A percentile compares a stretch with the other conserved stretches of the same genome.
Conservation (phyloP, 2,329 filamentous ascomycete genomes). For the Gnomoniopsis smithogilvyi region DNA sequence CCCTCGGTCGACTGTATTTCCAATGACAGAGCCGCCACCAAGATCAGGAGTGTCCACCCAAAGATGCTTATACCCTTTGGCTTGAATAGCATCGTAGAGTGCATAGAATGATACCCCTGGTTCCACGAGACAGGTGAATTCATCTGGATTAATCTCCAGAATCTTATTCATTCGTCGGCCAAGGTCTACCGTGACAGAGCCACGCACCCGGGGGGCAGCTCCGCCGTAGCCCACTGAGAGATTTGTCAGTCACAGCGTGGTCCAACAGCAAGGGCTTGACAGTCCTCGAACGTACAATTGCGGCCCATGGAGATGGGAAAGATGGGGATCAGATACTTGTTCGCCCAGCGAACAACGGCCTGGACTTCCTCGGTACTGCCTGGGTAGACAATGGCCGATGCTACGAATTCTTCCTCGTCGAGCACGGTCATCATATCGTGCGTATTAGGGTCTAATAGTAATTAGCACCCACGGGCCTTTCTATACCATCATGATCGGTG, state of each 20-base stretch:
- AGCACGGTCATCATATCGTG: conserved; percentile 38
- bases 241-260: not conserved
- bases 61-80: conserved; percentile 32
- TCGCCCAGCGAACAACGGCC: conserved; percentile 29
- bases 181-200: conserved; percentile 40
- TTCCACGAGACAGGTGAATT: conserved; percentile 38
- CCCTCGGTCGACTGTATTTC: conserved; percentile 42
- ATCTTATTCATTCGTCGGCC: conserved; percentile 38
- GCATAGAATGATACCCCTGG: conserved; percentile 38
- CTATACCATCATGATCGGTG: no score
- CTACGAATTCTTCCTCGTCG: conserved; percentile 40
- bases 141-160: conserved; percentile 35
- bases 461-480: not conserved
- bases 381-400: conserved; percentile 33
- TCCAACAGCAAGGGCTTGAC: not conserved
- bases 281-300: conserved; percentile 24
- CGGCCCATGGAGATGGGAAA: conserved; percentile 36
- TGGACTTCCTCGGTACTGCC: conserved; percentile 33
- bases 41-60: conserved; percentile 42
- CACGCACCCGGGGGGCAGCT: conserved; percentile 38
- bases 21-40: conserved; percentile 42
- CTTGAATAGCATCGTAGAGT: conserved; percentile 34
- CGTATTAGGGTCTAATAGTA: conserved; percentile 18
- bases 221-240: conserved; percentile 37
- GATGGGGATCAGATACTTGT: conserved; percentile 33